Percentiles rank a stretch among this genome's conserved stretches.
phyloP scores from a whole-genome alignment of 179 eudicot species.

The Dionaea muscipula region DNA sequence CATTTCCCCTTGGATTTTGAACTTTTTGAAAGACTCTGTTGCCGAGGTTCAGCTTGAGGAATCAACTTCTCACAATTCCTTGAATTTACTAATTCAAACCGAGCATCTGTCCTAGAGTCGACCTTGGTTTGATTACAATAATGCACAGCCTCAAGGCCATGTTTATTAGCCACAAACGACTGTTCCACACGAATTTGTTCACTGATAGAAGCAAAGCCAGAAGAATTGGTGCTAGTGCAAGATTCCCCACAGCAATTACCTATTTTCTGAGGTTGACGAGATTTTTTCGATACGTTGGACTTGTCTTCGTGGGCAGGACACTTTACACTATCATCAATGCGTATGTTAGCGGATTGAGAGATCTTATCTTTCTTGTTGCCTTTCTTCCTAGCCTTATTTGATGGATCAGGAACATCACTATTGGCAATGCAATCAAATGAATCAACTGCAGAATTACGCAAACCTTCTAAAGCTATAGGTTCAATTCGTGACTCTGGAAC shows the following conservation, averaged over 20 bases:
- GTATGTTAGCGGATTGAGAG: conserved; percentile 11
- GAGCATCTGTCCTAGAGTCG: not conserved
- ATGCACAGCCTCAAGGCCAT: not conserved
- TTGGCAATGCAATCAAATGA: conserved; percentile 23
- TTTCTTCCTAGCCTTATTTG: conserved; percentile 25
- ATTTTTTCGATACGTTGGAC: conserved; percentile 6
- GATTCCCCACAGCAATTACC: not conserved
- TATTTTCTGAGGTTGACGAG: not conserved
- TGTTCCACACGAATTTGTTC: not conserved
- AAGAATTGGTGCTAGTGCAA: conserved; percentile 2
- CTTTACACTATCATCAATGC: conserved; percentile 21
- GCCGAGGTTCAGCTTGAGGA: not conserved
- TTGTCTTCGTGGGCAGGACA: conserved; percentile 21
- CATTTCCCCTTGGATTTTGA: not conserved
- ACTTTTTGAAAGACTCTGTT: not conserved
- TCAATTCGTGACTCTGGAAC: conserved; percentile 29
- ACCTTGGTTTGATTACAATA: not conserved
- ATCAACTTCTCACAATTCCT: not conserved
- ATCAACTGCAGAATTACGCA: conserved; percentile 19
- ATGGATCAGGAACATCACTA: conserved; percentile 16
- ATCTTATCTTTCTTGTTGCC: conserved; percentile 29
- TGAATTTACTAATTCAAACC: conserved; percentile 1
- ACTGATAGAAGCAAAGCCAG: not conserved
- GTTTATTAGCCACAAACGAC: not conserved
- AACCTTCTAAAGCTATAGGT: conserved; percentile 26